These are phyloP conservation scores for Durio zibethinus DNA, from an alignment of 345 rosid species.

Conservation along the genomic window DNA sequence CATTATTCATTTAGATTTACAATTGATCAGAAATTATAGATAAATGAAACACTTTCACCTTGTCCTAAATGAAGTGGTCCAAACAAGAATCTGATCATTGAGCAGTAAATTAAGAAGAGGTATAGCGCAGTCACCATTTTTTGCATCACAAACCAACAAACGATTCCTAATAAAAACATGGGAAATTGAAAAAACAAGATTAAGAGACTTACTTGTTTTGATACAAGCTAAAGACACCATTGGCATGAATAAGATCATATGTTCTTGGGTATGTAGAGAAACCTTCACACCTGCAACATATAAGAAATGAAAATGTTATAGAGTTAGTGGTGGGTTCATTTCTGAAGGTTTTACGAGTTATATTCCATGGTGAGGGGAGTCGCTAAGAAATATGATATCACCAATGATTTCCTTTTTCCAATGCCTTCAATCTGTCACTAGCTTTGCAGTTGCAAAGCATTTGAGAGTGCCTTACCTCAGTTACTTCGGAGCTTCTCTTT, in stretches of 20 bases:
- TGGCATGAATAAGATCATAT: slow-evolving; percentile 87
- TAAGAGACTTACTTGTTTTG: slow-evolving; percentile 48
- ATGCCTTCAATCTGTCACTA: neutral
- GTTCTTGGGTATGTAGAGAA: slow-evolving; percentile 98
- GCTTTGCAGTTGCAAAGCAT: neutral
- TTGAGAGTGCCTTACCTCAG: neutral
- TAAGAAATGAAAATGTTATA: slow-evolving; percentile 10
- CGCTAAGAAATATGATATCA: neutral
- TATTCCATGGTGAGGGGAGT: neutral
- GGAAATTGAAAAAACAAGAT: neutral
- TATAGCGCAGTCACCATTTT: neutral
- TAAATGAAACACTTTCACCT: neutral
- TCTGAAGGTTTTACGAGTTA: neutral
- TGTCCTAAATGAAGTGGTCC: neutral
- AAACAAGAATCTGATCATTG: neutral
- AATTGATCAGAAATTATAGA: slow-evolving; percentile 7
- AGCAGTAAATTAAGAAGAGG: neutral
- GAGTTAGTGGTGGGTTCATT: neutral
- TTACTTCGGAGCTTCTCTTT: neutral
- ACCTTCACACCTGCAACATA: slow-evolving; percentile 85
- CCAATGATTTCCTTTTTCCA: neutral
- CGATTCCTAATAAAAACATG: neutral
- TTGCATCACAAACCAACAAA: neutral
- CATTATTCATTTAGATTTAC: neutral
- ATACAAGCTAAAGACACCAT: slow-evolving; percentile 73